phyloP scores from a whole-genome alignment of 805 yeast genomes.

The Candida germanica region DNA sequence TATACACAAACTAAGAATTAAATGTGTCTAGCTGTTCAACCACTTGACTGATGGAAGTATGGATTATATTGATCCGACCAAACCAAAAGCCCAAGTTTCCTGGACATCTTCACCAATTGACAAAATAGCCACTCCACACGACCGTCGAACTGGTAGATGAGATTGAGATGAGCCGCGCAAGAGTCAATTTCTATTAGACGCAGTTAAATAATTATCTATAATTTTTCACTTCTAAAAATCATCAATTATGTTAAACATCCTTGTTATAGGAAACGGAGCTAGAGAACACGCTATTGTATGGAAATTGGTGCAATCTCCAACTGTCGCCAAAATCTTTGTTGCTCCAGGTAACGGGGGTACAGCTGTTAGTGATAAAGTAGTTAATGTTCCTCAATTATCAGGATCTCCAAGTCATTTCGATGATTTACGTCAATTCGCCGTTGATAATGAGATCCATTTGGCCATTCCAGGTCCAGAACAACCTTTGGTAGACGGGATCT shows the following conservation, averaged over 20 bases:
- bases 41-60: neutral
- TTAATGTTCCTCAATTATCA: constrained; percentile 64
- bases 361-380: constrained; percentile 51
- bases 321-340: constrained; percentile 72
- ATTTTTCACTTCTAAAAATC: neutral
- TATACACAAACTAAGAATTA: neutral
- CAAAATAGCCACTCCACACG: too few species aligned
- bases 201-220: constrained; percentile 2
- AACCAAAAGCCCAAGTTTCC: too few species aligned
- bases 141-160: too few species aligned
- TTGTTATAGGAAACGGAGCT: constrained; percentile 96
- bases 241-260: constrained; percentile 46
- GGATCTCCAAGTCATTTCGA: constrained; percentile 66
- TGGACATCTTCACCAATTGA: too few species aligned
- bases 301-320: constrained; percentile 78
- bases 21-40: neutral
- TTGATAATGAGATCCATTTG: constrained; percentile 58
- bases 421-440: constrained; percentile 70
- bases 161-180: too few species aligned
- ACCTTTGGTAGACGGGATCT: constrained; percentile 92
- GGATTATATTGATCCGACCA: too few species aligned
- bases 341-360: constrained; percentile 99
- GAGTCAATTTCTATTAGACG: constrained; percentile 8
- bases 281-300: constrained; percentile 97
- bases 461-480: constrained; percentile 99